phyloP scores from a whole-genome alignment of 768 basidiomycete genomes.

The Xerocomellus dryophilus region DNA sequence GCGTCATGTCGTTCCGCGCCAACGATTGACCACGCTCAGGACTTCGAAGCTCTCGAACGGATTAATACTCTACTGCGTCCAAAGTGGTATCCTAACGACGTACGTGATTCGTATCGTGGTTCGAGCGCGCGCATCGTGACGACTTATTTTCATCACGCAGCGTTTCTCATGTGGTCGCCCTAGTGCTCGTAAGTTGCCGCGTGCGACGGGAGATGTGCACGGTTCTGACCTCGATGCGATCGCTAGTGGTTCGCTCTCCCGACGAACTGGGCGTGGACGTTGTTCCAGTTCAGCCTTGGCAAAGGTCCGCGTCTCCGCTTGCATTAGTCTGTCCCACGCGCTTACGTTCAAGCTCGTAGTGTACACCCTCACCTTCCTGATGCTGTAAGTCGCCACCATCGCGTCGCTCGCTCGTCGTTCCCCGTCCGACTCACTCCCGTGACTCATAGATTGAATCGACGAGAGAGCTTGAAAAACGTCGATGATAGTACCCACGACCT shows the following conservation, averaged over 20 bases:
- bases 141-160: not conserved
- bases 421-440: not conserved
- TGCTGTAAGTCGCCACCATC: not conserved
- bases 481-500: not conserved
- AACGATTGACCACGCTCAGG: not conserved
- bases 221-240: not conserved
- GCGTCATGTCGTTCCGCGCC: not conserved
- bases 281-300: constrained; percentile 17
- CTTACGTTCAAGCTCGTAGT: not conserved
- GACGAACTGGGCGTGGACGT: not conserved
- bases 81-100: constrained; percentile 15
- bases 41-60: constrained; percentile 2
- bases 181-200: constrained; percentile 6
- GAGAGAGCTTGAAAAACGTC: not conserved
- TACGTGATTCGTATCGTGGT: not conserved
- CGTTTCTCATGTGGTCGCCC: constrained; percentile 1
- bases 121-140: not conserved
- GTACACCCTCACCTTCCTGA: constrained; percentile 13
- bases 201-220: too few relatives aligned
- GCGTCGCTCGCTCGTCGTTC: too few relatives aligned
- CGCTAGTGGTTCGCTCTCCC: constrained; percentile 9
- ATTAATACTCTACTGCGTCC: constrained; percentile 11
- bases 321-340: too few relatives aligned
- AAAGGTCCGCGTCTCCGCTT: not conserved
- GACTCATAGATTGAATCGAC: constrained; percentile 9